These are phyloP conservation scores for Pseudofabraea citricarpa DNA, from an alignment of 2,329 filamentous ascomycete species.

Conservation along the genomic window DNA sequence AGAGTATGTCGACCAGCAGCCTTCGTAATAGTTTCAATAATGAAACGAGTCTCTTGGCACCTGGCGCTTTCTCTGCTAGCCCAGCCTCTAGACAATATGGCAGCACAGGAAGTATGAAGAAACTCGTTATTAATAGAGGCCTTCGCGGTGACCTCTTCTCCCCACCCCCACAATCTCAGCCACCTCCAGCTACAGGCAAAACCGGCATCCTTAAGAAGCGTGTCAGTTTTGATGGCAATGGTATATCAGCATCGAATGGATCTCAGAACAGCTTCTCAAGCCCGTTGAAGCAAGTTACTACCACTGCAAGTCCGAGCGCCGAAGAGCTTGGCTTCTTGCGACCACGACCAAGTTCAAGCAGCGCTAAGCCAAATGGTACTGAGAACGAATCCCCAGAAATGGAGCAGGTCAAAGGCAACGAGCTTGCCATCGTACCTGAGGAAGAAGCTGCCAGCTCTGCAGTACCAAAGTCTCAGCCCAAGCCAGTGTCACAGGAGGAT, in stretches of 20 bases:
- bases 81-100: slow-evolving; percentile 58
- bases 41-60: slow-evolving; percentile 81
- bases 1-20: slow-evolving; percentile 85
- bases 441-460: slow-evolving; percentile 41
- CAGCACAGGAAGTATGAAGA: slow-evolving; percentile 74
- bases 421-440: slow-evolving; percentile 76
- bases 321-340: slow-evolving; percentile 58
- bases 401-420: slow-evolving; percentile 68
- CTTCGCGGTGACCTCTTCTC: slow-evolving; percentile 70
- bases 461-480: slow-evolving; percentile 4
- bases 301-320: slow-evolving; percentile 45
- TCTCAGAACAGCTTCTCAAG: slow-evolving; percentile 35
- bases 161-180: slow-evolving; percentile 37
- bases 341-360: slow-evolving; percentile 35
- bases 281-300: slow-evolving; percentile 27
- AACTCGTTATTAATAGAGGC: slow-evolving; percentile 85
- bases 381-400: slow-evolving; percentile 52
- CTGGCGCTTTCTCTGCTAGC: slow-evolving; percentile 76
- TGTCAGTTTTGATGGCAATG: slow-evolving; percentile 82
- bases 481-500: slow-evolving; percentile 13
- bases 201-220: slow-evolving; percentile 63
- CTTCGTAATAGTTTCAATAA: slow-evolving; percentile 75
- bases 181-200: slow-evolving; percentile 39
- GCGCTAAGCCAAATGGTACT: slow-evolving; percentile 40
- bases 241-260: slow-evolving; percentile 37